Evolutionary conservation across 306 rosid genomes (phyloP), one percentile per base, ranked within the genome.

Genomic region (Glycyrrhiza uralensis): DNA sequence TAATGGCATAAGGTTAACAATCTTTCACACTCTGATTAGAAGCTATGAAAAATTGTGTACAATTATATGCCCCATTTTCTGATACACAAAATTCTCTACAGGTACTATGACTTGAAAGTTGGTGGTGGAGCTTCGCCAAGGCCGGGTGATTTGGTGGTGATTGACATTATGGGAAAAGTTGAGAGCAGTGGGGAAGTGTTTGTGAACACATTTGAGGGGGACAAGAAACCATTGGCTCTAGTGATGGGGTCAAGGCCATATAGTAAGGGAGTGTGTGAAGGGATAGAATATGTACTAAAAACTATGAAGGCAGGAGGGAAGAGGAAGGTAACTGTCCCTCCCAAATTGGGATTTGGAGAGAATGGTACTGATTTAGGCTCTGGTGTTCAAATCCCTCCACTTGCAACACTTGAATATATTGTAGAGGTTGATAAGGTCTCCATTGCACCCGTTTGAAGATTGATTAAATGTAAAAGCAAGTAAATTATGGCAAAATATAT

Each of bases 231-330:
- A 30, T 71, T 94, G 88, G 99, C 97, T 19, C 61, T 94, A 28
- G 91, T 94, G 13, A 70, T 89, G 82, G 97, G 97, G n/a, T 89
- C 95, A 38, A 89, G 96, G 79, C 99, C 99, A 22, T 94, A 85
- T 44, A 85, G 96, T 67, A 94, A 86, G 50, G 99, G 97, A 70
- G 66, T 91, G 36, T 91, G 99, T 84, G 97, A 94, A 85, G 97
- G 99, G 33, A 75, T 94, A 63, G 97, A 94, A 59, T 79, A 74
- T 83, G 89, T 85, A 5, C 54, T 91, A 1, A 85, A 73, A 70
- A 76, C 81, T 39, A 94, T 91, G 97, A 94, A 89, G 79, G 86
- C 91, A 22, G 98, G 99, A 4, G 97, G 97, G 7, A 89, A 82
- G 76, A 84, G 95, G 71, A 91, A 87, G 69, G 91, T 91, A 2